Conservation (phyloP, 2,329 filamentous ascomycete species). For the Trichoderma koningii region DNA sequence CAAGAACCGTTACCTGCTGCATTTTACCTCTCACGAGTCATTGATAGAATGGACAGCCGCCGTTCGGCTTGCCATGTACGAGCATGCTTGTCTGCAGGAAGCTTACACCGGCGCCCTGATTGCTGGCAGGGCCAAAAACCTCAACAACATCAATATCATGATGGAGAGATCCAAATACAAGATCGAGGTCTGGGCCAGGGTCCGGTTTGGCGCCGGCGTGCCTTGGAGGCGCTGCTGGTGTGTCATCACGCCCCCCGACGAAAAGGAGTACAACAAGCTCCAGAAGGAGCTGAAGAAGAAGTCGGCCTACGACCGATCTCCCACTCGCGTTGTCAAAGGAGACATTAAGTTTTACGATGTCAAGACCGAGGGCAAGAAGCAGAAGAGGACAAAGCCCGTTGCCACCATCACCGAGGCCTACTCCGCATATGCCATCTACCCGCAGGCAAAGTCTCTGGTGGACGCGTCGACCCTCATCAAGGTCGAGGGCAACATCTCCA, state of each 20-base stretch:
- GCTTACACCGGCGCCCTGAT: conserved; percentile 95
- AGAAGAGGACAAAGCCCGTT: conserved; percentile 87
- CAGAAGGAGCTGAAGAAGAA: conserved; percentile 82
- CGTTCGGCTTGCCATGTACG: conserved; percentile 91
- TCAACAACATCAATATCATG: conserved; percentile 89
- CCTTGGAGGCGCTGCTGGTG: conserved; percentile 98
- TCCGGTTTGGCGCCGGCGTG: conserved; percentile 92
- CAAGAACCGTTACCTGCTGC: conserved; percentile 90
- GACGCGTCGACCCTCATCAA: conserved; percentile 94
- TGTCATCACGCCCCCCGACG: conserved; percentile 86
- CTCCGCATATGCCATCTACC: conserved; percentile 93
- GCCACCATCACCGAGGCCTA: conserved; percentile 90
- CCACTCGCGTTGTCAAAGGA: conserved; percentile 70
- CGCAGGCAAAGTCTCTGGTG: conserved; percentile 88
- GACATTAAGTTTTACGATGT: conserved; percentile 95
- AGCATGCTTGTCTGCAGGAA: conserved; percentile 90
- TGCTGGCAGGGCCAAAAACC: conserved; percentile 83
- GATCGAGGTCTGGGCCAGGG: conserved; percentile 90
- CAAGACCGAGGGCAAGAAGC: conserved; percentile 72
- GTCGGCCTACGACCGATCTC: conserved; percentile 77
- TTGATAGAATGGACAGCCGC: conserved; percentile 94
- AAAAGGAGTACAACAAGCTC: conserved; percentile 84
- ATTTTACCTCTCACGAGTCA: conserved; percentile 94
- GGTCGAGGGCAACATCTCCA: conserved; percentile 85
- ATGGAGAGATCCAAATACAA: conserved; percentile 78